A percentile compares a stretch with the other conserved stretches of the same genome.
phyloP scores from a whole-genome alignment of 495 filamentous ascomycete genomes.

The Talaromyces trachyspermus region DNA sequence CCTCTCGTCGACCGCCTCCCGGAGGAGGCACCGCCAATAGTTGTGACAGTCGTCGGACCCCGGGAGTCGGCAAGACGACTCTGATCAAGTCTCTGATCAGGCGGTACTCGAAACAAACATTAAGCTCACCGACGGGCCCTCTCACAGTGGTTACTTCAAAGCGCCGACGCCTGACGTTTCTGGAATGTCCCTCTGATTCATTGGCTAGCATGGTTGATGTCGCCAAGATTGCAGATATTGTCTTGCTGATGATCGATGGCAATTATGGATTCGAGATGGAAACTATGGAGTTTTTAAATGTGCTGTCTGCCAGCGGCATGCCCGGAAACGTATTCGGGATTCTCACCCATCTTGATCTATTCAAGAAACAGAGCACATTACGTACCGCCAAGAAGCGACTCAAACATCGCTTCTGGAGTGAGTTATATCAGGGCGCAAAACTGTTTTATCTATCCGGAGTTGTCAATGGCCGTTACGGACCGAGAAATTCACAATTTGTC shows the following conservation, averaged over 20 bases:
- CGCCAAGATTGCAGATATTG: slow-evolving; percentile 93
- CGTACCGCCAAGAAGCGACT: slow-evolving; percentile 89
- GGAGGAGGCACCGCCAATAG: slow-evolving; percentile 87
- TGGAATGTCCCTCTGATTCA: slow-evolving; percentile 91
- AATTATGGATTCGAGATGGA: slow-evolving; percentile 99
- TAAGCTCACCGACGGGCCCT: slow-evolving; percentile 81
- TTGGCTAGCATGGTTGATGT: slow-evolving; percentile 93
- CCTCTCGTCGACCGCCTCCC: slow-evolving; percentile 91
- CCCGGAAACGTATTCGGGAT: slow-evolving; percentile 97
- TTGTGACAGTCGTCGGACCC: slow-evolving; percentile 92
- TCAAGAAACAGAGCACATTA: slow-evolving; percentile 82
- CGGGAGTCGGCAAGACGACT: slow-evolving; percentile 76
- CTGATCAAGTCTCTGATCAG: slow-evolving; percentile 87
- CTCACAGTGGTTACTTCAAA: slow-evolving; percentile 95
- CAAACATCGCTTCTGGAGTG: slow-evolving; percentile 93
- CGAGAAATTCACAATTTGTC: slow-evolving; percentile 93
- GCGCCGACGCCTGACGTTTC: slow-evolving; percentile 81
- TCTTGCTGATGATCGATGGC: slow-evolving; percentile 94
- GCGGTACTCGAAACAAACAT: slow-evolving; percentile 90
- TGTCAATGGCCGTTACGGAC: slow-evolving; percentile 92
- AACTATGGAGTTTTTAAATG: slow-evolving; percentile 98
- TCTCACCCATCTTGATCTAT: slow-evolving; percentile 90
- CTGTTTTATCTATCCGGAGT: slow-evolving; percentile 94
- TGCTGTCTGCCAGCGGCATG: slow-evolving; percentile 85
- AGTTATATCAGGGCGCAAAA: slow-evolving; percentile 93